Percentiles rank a stretch among this genome's conserved stretches.
Conservation (phyloP, 768 basidiomycete genomes). For the Termitomyces eurrhizus region DNA sequence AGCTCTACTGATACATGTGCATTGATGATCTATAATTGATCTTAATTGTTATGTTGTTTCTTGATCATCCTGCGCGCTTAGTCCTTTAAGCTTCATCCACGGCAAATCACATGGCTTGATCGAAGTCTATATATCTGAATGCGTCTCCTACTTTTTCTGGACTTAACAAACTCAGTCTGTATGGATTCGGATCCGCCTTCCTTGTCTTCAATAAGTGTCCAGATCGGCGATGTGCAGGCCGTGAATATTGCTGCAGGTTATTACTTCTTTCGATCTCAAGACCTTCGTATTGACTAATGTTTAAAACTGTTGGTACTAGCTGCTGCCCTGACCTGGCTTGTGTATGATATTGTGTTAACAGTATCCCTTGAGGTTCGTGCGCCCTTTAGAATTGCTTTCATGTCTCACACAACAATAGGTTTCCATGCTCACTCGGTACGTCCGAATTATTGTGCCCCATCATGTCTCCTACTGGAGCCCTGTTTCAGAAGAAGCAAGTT, state of each 20-base stretch:
- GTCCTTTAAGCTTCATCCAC: no score
- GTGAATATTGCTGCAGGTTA: not conserved
- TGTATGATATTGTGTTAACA: not conserved
- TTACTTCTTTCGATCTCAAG: not conserved
- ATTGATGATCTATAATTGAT: no score
- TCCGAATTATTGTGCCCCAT: not conserved
- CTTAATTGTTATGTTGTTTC: no score
- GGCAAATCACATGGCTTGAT: no score
- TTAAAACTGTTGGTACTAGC: not conserved
- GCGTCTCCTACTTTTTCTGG: no score
- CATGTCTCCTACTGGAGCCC: not conserved
- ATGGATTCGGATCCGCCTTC: not conserved
- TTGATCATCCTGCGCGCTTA: no score
- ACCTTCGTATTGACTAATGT: not conserved
- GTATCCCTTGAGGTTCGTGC: not conserved
- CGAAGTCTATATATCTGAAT: no score
- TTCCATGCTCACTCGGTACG: not conserved
- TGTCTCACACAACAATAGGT: not conserved
- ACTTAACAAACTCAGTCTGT: no score
- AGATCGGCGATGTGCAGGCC: not conserved
- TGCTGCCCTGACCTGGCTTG: not conserved
- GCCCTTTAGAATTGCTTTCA: not conserved
- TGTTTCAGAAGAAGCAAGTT: not conserved
- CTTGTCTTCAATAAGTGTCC: not conserved
- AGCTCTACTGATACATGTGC: no score